These are phyloP conservation scores for Papilionanthe hybrid DNA, from an alignment of 116 monocot species.

Conservation along the genomic window DNA sequence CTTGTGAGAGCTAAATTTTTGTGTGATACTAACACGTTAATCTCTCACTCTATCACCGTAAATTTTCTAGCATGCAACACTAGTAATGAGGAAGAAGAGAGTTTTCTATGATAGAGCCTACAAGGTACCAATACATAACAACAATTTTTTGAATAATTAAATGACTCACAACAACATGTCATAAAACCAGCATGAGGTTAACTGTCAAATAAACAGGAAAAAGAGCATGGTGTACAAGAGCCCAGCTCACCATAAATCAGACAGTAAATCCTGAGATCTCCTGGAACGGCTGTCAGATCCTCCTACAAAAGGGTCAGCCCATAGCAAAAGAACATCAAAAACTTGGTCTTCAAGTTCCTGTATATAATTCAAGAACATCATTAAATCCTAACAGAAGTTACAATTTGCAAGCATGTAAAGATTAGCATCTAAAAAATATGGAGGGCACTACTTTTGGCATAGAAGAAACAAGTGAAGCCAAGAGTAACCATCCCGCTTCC, in stretches of 20 bases:
- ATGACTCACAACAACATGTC: not conserved
- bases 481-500: slow-evolving; percentile 92
- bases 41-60: too few relatives aligned
- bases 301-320: slow-evolving; percentile 74
- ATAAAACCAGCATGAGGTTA: not conserved
- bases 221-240: not conserved
- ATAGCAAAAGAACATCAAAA: slow-evolving; percentile 92
- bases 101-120: not conserved
- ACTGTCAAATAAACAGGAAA: not conserved
- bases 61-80: too few relatives aligned
- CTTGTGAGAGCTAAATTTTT: too few relatives aligned
- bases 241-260: slow-evolving; percentile 58
- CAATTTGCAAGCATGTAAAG: not conserved
- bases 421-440: not conserved
- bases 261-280: slow-evolving; percentile 48
- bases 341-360: slow-evolving; percentile 96
- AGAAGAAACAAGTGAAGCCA: slow-evolving; percentile 76
- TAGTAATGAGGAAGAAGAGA: not conserved
- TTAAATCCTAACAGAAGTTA: not conserved
- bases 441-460: slow-evolving; percentile 87
- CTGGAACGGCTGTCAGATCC: slow-evolving; percentile 45
- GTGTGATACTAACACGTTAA: too few relatives aligned
- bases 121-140: not conserved
- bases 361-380: slow-evolving; percentile 2
- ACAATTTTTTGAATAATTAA: not conserved